Conservation (phyloP, 2,329 filamentous ascomycete genomes). For the Phyllosticta citrichinensis region DNA sequence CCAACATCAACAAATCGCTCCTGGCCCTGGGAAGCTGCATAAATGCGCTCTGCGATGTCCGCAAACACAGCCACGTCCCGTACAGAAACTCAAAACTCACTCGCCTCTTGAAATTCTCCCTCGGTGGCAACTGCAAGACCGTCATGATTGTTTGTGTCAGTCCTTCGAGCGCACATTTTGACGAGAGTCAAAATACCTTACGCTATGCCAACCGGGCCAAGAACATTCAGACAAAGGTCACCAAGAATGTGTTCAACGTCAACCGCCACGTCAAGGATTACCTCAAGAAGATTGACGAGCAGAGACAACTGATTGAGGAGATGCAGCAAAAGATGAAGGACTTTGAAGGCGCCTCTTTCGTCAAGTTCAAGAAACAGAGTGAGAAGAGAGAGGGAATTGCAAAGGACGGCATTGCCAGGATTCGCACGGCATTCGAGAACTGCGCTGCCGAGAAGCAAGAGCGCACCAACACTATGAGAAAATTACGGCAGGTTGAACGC, state of each 20-base stretch:
- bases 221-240: constrained; percentile 99
- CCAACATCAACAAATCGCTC: constrained; percentile 98
- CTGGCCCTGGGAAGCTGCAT: constrained; percentile 93
- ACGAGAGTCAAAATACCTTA: constrained; percentile 95
- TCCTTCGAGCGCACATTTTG: constrained; percentile 90
- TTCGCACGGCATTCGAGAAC: constrained; percentile 77
- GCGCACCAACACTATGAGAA: constrained; percentile 69
- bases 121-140: constrained; percentile 96
- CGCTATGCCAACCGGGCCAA: constrained; percentile 96
- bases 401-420: constrained; percentile 67
- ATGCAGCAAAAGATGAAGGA: constrained; percentile 89
- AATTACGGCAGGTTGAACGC: constrained; percentile 70
- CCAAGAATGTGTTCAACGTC: constrained; percentile 98
- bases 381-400: constrained; percentile 71
- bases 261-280: constrained; percentile 99
- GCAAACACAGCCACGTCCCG: constrained; percentile 86
- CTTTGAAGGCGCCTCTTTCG: constrained; percentile 67
- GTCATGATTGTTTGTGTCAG: constrained; percentile 99
- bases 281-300: constrained; percentile 97
- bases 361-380: constrained; percentile 82
- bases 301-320: constrained; percentile 94
- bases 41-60: constrained; percentile 89
- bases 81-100: constrained; percentile 98
- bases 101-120: constrained; percentile 86
- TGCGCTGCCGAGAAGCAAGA: constrained; percentile 68